A percentile compares a stretch with the other conserved stretches of the same genome.
phyloP scores from a whole-genome alignment of 495 filamentous ascomycete species.

The Xylaria bambusicola region DNA sequence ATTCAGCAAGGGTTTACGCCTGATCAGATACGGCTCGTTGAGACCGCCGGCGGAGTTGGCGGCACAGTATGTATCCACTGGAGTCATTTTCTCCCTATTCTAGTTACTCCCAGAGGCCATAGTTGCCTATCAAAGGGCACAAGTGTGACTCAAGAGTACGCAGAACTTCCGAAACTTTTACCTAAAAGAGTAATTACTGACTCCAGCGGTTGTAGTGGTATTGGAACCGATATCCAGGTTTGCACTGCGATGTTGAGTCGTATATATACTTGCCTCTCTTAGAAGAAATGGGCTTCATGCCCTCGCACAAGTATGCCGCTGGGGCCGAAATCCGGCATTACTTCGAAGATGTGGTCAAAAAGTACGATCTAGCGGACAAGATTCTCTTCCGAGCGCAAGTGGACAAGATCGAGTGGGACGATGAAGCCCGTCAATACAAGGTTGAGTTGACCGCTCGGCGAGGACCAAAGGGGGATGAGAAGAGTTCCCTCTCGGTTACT shows the following conservation, averaged over 20 bases:
- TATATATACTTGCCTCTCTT: constrained; percentile 58
- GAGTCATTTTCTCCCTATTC: no score
- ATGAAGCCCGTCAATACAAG: constrained; percentile 43
- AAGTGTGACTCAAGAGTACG: no score
- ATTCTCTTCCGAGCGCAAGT: constrained; percentile 49
- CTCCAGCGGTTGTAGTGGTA: no score
- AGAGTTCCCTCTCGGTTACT: constrained; percentile 31
- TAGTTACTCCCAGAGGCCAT: no score
- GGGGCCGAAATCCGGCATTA: constrained; percentile 52
- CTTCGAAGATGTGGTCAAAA: constrained; percentile 38
- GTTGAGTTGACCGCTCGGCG: constrained; percentile 38
- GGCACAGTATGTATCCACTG: no score
- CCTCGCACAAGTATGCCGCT: constrained; percentile 45
- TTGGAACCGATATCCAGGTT: constrained; percentile 57
- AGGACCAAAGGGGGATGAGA: constrained; percentile 34
- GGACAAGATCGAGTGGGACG: constrained; percentile 46
- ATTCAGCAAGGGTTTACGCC: constrained; percentile 48
- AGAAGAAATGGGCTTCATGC: constrained; percentile 63
- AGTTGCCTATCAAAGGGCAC: no score
- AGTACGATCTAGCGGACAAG: constrained; percentile 49
- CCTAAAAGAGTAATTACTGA: no score
- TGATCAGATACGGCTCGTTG: constrained; percentile 53
- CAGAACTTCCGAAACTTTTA: no score
- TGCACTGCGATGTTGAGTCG: constrained; percentile 54
- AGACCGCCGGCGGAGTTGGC: constrained; percentile 52